These are phyloP conservation scores for Aspergillus melleus DNA, from an alignment of 2,329 filamentous ascomycete species.

Conservation along the genomic window DNA sequence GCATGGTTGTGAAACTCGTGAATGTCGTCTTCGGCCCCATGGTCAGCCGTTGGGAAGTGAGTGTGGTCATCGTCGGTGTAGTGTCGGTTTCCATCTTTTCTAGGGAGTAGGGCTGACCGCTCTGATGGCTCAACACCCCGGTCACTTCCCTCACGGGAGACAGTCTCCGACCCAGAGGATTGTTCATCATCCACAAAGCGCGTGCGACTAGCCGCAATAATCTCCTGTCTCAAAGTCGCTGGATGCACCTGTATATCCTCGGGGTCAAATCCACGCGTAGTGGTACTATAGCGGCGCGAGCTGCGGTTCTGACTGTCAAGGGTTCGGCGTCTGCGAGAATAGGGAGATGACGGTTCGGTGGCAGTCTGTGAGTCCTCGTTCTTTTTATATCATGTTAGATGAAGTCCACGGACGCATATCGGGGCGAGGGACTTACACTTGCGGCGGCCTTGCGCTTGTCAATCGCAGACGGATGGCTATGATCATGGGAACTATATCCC, in stretches of 20 bases:
- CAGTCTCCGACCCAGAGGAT: conserved; percentile 56
- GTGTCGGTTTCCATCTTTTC: conserved; percentile 41
- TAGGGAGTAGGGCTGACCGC: conserved; percentile 37
- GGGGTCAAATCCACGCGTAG: conserved; percentile 56
- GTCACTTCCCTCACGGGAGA: conserved; percentile 52
- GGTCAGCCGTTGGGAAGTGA: conserved; percentile 11
- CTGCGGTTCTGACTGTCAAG: conserved; percentile 27
- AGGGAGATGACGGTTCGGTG: conserved; percentile 29
- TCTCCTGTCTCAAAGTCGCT: conserved; percentile 85
- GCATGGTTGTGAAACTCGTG: conserved; percentile 77
- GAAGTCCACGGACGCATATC: neutral
- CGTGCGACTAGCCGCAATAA: conserved; percentile 78
- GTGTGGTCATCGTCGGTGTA: conserved; percentile 33
- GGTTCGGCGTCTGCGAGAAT: conserved; percentile 31
- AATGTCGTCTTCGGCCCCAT: conserved; percentile 33
- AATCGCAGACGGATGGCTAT: conserved; percentile 43
- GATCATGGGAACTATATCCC: conserved; percentile 35
- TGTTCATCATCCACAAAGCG: conserved; percentile 59
- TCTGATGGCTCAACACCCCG: conserved; percentile 53
- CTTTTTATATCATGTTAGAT: conserved; percentile 22
- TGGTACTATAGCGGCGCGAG: conserved; percentile 50
- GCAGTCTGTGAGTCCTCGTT: conserved; percentile 28
- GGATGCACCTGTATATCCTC: conserved; percentile 81
- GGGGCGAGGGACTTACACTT: conserved; percentile 58
- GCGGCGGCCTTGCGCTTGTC: conserved; percentile 61